Conservation (phyloP, 106 monocot genomes). For the Dendrobium huoshanense region DNA sequence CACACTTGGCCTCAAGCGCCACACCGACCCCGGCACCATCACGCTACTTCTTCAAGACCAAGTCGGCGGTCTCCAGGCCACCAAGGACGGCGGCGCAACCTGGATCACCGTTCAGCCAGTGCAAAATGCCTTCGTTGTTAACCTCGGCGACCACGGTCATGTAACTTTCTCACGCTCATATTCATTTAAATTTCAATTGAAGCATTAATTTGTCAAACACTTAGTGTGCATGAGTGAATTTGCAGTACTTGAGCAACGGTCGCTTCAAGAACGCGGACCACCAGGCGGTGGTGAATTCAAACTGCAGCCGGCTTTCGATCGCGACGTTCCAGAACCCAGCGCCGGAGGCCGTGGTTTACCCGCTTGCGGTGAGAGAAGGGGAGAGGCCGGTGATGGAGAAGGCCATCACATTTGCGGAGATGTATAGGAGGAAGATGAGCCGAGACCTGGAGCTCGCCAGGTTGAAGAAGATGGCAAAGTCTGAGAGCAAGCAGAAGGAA, state of each 20-base stretch:
- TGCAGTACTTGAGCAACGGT: conserved; percentile 86
- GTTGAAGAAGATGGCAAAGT: conserved; percentile 75
- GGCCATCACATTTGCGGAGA: conserved; percentile 74
- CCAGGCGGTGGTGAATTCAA: conserved; percentile 94
- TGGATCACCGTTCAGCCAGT: conserved; percentile 90
- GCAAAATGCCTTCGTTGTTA: conserved; percentile 75
- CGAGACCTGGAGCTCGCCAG: conserved; percentile 71
- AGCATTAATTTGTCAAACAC: not conserved
- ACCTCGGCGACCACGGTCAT: conserved; percentile 92
- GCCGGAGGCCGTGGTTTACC: conserved; percentile 80
- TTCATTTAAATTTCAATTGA: not conserved
- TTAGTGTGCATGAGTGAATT: not conserved
- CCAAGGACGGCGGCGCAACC: conserved; percentile 64
- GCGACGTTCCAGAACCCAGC: conserved; percentile 93
- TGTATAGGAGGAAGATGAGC: conserved; percentile 88
- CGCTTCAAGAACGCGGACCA: conserved; percentile 96
- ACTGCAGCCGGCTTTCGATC: conserved; percentile 68
- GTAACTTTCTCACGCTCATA: conserved; percentile 20
- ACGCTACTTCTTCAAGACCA: conserved; percentile 85
- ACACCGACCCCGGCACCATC: conserved; percentile 91
- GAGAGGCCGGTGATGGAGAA: conserved; percentile 73
- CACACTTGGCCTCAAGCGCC: conserved; percentile 85
- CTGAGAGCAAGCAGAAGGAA: not conserved
- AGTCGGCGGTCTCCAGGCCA: conserved; percentile 88
- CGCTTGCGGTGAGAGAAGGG: conserved; percentile 66